These are phyloP conservation scores for Wickerhamiella lipophila DNA, from an alignment of 805 yeast species.

Conservation along the genomic window DNA sequence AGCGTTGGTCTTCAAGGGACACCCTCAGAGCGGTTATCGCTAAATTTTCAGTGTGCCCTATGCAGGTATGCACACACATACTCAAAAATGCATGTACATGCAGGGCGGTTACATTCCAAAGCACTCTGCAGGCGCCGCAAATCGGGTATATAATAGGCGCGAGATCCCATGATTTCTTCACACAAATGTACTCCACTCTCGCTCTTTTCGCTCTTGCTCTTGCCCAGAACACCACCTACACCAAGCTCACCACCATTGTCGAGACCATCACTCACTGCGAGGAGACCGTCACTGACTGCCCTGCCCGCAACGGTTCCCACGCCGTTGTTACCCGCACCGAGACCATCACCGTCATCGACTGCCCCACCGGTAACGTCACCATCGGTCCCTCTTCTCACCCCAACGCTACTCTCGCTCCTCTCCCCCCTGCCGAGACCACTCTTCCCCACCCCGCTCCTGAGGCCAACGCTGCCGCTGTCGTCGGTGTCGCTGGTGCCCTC, in stretches of 20 bases:
- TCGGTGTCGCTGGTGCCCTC: constrained; percentile 18
- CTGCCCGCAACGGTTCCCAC: constrained; percentile 24
- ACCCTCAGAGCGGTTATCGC: background rate
- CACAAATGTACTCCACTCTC: constrained; percentile 8
- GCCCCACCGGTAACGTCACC: constrained; percentile 15
- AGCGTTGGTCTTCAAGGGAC: too few species aligned
- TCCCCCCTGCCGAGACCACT: constrained; percentile 14
- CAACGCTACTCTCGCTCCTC: constrained; percentile 9
- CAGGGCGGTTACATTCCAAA: constrained; percentile 2
- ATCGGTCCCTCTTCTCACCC: constrained; percentile 12
- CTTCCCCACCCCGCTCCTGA: constrained; percentile 11
- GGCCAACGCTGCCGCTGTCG: constrained; percentile 16
- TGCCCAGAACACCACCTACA: constrained; percentile 12
- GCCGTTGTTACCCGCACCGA: constrained; percentile 18
- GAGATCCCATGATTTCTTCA: background rate
- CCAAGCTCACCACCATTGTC: constrained; percentile 19
- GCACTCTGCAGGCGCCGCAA: background rate
- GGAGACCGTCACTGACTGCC: constrained; percentile 38
- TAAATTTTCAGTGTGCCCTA: background rate
- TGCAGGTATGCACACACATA: background rate
- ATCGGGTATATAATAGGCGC: constrained; percentile 2
- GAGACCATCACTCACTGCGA: constrained; percentile 39
- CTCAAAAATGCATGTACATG: background rate
- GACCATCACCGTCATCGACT: constrained; percentile 19
- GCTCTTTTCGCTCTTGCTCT: constrained; percentile 11